Evolutionary conservation across 345 rosid species (phyloP), one percentile per base, ranked within the genome.

Genomic region (Bruguiera gymnorhiza): DNA sequence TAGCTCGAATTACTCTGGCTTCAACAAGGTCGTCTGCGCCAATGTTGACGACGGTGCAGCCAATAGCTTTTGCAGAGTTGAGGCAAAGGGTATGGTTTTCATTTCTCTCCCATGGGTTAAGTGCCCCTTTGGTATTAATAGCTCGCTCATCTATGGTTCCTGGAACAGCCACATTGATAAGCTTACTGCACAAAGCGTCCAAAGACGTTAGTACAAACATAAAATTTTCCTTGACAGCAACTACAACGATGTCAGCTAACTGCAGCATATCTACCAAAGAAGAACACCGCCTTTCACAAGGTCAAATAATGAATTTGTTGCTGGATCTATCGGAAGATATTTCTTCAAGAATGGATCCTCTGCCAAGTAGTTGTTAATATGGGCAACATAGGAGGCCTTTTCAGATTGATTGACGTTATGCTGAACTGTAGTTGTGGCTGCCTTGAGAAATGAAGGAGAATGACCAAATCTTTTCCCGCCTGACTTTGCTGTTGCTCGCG

Each of bases 81-180:
- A 95, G 99, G 74, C 96, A 88, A 50, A 95, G 96, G 55, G 98
- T 95, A 73, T 92, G 99, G 66, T 95, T 95, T 78, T 95, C 99
- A 80, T 95, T 95, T 81, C 97, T 89, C 79, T 95, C 99, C 99
- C 99, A 95, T 6, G 98, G 98, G 68, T 95, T 95, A 27, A 92
- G 88, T 52, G 62, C 82, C 62, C 69, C 66, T 82, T 95, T 95
- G 36, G 91, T 90, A 87, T 95, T 95, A 63, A 95, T 89, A 70
- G 99, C 99, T 68, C 99, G 82, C 78, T 95, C 99, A n/a, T 95
- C 99, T 32, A 95, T 95, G 68, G 99, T 95, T 68, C 92, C 93
- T 74, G 98, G 98, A 77, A 92, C 98, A 9, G 99, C 99, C 71
- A 95, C 80, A 82, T 95, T 95, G 75, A 95, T 95, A 72, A 95